Conservation (phyloP, 768 basidiomycete species). For the Serpula lacrymans region DNA sequence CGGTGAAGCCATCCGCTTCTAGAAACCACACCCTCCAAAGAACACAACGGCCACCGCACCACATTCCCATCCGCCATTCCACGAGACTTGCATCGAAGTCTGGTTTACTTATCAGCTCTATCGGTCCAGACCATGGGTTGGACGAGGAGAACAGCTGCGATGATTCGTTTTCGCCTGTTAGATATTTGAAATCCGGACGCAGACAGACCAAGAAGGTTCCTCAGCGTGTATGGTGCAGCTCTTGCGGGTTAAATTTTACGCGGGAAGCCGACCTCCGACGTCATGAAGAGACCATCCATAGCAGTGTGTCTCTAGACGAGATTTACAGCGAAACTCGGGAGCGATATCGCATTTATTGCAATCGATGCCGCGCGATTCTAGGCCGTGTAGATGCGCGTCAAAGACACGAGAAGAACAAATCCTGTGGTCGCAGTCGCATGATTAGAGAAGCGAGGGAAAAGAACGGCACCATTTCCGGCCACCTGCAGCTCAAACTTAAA, state of each 20-base stretch:
- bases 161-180: too few species aligned
- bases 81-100: conserved; percentile 2
- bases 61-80: conserved; percentile 3
- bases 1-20: too few species aligned
- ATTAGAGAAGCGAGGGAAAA: conserved; percentile 3
- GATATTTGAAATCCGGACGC: too few species aligned
- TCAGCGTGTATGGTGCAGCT: conserved; percentile 1
- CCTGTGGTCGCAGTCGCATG: conserved; percentile 1
- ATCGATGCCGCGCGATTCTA: conserved; percentile 1
- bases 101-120: background rate
- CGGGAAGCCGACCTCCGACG: conserved; percentile 3
- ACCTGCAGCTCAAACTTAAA: too few species aligned
- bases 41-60: too few species aligned
- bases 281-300: conserved; percentile 2
- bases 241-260: conserved; percentile 1
- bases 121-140: background rate
- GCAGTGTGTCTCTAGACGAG: background rate
- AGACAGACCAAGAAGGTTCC: background rate
- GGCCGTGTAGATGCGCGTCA: conserved; percentile 6
- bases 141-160: background rate
- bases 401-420: conserved; percentile 3
- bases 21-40: too few species aligned
- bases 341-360: conserved; percentile 4
- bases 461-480: conserved; percentile 4
- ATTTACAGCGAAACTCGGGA: conserved; percentile 1